Evolutionary conservation across 768 basidiomycete species (phyloP).

Genomic region (Lenzites betulinus): DNA sequence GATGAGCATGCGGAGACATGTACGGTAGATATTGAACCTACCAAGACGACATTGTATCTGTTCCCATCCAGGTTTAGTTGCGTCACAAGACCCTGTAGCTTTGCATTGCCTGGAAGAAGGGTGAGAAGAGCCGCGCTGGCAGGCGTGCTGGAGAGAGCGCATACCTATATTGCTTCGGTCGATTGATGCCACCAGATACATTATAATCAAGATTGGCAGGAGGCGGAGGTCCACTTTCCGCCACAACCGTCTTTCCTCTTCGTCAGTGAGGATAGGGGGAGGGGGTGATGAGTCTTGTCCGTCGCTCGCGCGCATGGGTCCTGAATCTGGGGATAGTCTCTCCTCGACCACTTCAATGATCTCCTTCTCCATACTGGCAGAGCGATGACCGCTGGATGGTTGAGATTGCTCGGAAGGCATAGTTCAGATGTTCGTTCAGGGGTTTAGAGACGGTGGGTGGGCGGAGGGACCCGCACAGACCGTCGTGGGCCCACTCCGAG

Average conservation of each 20-base stretch:
- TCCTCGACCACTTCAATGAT: neutral
- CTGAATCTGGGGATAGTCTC: neutral
- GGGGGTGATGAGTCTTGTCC: constrained; percentile 13
- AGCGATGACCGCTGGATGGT: neutral
- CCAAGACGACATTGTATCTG: constrained; percentile 68
- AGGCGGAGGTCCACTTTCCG: constrained; percentile 35
- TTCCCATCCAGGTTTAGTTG: constrained; percentile 59
- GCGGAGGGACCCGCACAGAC: too few relatives aligned
- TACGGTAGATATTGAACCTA: constrained; percentile 36
- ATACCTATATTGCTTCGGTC: constrained; percentile 29
- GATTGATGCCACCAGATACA: constrained; percentile 36
- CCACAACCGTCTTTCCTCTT: constrained; percentile 46
- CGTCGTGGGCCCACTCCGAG: too few relatives aligned
- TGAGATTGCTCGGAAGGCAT: too few relatives aligned
- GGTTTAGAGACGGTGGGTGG: constrained; percentile 23
- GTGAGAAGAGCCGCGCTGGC: neutral
- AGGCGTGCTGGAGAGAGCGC: neutral
- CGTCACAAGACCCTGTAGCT: constrained; percentile 48
- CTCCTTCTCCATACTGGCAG: neutral
- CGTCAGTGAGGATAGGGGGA: constrained; percentile 48
- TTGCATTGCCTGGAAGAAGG: constrained; percentile 27
- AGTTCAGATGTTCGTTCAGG: too few relatives aligned
- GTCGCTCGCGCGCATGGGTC: constrained; percentile 41
- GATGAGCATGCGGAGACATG: neutral
- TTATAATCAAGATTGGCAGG: constrained; percentile 33